Percentiles rank a stretch among this genome's conserved stretches.
Conservation (phyloP, 2,329 filamentous ascomycete species). For the Pseudocercospora ulei region DNA sequence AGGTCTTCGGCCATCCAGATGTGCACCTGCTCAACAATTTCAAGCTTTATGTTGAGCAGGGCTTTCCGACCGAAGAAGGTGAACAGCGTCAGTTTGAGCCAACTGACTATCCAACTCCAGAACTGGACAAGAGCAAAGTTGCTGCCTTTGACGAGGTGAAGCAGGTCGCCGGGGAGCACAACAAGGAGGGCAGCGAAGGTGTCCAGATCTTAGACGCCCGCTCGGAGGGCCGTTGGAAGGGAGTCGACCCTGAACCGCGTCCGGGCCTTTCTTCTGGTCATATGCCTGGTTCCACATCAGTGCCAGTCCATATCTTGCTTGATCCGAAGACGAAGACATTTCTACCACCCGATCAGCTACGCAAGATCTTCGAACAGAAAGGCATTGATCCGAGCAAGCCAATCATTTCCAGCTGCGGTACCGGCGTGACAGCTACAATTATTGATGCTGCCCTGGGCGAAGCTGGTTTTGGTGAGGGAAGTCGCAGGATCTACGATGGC, state of each 20-base stretch:
- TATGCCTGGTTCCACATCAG: conserved; percentile 74
- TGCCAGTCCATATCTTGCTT: conserved; percentile 70
- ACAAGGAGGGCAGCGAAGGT: conserved; percentile 73
- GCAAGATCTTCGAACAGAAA: conserved; percentile 66
- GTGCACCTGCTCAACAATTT: conserved; percentile 96
- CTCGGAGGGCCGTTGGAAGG: conserved; percentile 67
- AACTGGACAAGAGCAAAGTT: conserved; percentile 52
- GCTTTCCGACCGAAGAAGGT: conserved; percentile 71
- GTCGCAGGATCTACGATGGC: conserved; percentile 72
- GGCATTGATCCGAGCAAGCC: conserved; percentile 69
- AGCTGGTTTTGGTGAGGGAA: conserved; percentile 61
- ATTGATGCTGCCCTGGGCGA: conserved; percentile 77
- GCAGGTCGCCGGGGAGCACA: conserved; percentile 62
- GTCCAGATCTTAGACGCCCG: conserved; percentile 86
- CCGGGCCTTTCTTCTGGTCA: conserved; percentile 77
- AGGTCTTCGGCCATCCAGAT: conserved; percentile 75
- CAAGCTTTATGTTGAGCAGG: conserved; percentile 79
- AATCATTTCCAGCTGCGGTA: conserved; percentile 82
- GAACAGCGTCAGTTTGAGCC: conserved; percentile 45
- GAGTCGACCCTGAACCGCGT: conserved; percentile 75
- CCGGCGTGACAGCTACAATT: conserved; percentile 84
- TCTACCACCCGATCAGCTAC: conserved; percentile 60
- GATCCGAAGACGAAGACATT: conserved; percentile 76
- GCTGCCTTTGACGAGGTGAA: conserved; percentile 74
- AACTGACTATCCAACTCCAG: conserved; percentile 39